Evolutionary conservation across 176 grass and related monocot species (phyloP), one percentile per base, ranked within the genome.

Genomic region (Saccharum spontaneum): DNA sequence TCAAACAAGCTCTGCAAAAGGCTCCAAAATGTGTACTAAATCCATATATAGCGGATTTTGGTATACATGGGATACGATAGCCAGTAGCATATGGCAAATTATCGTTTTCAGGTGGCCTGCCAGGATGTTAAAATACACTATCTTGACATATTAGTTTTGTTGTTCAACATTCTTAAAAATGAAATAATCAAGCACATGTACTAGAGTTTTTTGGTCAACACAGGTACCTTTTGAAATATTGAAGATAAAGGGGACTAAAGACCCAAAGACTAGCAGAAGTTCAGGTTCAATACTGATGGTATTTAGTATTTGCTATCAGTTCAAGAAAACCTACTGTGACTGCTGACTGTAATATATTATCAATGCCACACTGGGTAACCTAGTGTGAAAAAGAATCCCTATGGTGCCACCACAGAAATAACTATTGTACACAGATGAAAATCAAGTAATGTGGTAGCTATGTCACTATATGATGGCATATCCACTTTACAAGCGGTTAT

Each of bases 361-460:
- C 44, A 85, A 44, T 59, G 57, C 28, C 10, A 2, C n/a, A 28
- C 33, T 37, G 34, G 46, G 15, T 16, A 39, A 71, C 8, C 20
- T n/a, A 67, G 43, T 31, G n/a, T 67, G 38, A 30, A 38, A 66
- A 71, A 38, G 28, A 23, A 71, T 71, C 38, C 20, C 10, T 34
- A 54, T 23, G 10, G 46, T 16, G 18, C 17, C 4, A 9, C 36
- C 63, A 49, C 76, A 31, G 38, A 38, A 43, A 34, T 36, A 70
- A 78, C 60, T 0, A 34, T 36, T 12, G 3, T 72, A 3, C 7
- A 54, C 28, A 54, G 12, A 23, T 72, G 13, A 62, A 79, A 57
- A 59, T 44, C 65, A 41, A 57, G 69, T 71, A 83, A 78, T n/a
- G 68, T 82, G 52, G 39, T 88, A 26, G 40, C 15, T 16, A 69